Evolutionary conservation across 768 basidiomycete species (phyloP).

Genomic region (Tephrocybe sp.): DNA sequence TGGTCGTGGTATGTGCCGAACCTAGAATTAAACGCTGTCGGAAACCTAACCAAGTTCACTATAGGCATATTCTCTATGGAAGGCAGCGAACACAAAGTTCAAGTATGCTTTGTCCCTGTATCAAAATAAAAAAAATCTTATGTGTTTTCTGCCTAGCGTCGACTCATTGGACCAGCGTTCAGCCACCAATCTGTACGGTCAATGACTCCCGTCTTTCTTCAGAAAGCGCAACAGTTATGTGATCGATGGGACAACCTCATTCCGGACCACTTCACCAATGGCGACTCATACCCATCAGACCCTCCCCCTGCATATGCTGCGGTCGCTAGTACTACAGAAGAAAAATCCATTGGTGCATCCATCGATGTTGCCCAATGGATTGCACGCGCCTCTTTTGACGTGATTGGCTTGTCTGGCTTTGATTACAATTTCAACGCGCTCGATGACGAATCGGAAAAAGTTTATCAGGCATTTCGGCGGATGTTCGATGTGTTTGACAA

Average conservation of each 20-base stretch:
- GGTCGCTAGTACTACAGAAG: constrained; percentile 4
- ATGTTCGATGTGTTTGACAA: constrained; percentile 50
- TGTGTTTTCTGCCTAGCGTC: constrained; percentile 27
- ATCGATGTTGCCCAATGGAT: constrained; percentile 58
- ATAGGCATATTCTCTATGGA: constrained; percentile 52
- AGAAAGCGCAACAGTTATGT: constrained; percentile 48
- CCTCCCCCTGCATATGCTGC: constrained; percentile 12
- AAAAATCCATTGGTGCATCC: constrained; percentile 14
- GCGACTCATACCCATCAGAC: constrained; percentile 1
- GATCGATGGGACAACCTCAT: constrained; percentile 40
- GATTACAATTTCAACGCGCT: constrained; percentile 50
- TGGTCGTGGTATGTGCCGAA: constrained; percentile 38
- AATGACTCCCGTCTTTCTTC: constrained; percentile 45
- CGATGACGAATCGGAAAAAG: constrained; percentile 43
- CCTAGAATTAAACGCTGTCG: neutral
- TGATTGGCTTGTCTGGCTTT: constrained; percentile 59
- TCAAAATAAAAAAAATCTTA: neutral
- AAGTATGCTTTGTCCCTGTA: constrained; percentile 22
- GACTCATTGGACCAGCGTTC: constrained; percentile 51
- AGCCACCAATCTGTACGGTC: constrained; percentile 39
- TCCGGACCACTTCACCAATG: constrained; percentile 7
- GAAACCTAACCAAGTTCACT: neutral
- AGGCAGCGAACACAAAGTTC: constrained; percentile 43
- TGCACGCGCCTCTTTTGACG: constrained; percentile 60
- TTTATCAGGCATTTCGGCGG: constrained; percentile 46